Conservation (phyloP, 2,329 filamentous ascomycete genomes). For the Fusarium lateritium region DNA sequence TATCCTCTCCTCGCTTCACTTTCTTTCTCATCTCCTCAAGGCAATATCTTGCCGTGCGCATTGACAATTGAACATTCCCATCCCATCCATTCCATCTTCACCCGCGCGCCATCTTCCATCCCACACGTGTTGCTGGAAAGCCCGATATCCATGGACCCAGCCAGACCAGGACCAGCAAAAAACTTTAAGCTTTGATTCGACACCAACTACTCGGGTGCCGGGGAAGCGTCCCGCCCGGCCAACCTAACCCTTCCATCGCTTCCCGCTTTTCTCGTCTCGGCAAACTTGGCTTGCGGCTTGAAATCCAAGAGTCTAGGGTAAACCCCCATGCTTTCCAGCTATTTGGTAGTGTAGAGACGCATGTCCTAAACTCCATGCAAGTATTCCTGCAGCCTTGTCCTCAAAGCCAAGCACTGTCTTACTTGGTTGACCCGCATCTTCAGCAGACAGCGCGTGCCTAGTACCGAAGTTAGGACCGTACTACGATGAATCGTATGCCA, state of each 20-base stretch:
- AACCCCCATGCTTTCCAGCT: not conserved
- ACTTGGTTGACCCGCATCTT: constrained; percentile 7
- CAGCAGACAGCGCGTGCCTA: not conserved
- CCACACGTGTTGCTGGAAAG: constrained; percentile 1
- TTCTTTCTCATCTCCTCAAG: not conserved
- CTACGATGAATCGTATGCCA: not conserved
- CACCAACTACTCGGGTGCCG: constrained; percentile 39
- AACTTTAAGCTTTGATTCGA: constrained; percentile 32
- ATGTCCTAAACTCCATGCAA: constrained; percentile 12
- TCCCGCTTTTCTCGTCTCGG: constrained; percentile 22
- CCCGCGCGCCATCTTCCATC: not conserved
- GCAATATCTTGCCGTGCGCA: not conserved
- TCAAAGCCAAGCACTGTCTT: constrained; percentile 7
- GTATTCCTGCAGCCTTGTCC: constrained; percentile 25
- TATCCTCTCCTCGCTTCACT: constrained; percentile 1
- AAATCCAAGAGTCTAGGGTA: constrained; percentile 18
- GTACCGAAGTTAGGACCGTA: not conserved
- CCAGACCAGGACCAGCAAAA: not conserved
- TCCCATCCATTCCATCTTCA: constrained; percentile 6
- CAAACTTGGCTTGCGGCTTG: not conserved
- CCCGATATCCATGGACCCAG: not conserved
- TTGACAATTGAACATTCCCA: too few species aligned
- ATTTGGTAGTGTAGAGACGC: not conserved
- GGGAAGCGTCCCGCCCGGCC: constrained; percentile 36
- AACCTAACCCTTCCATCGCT: too few species aligned